These are phyloP conservation scores for Cytospora piceicola DNA, from an alignment of 2,329 filamentous ascomycete genomes.

Conservation along the genomic window DNA sequence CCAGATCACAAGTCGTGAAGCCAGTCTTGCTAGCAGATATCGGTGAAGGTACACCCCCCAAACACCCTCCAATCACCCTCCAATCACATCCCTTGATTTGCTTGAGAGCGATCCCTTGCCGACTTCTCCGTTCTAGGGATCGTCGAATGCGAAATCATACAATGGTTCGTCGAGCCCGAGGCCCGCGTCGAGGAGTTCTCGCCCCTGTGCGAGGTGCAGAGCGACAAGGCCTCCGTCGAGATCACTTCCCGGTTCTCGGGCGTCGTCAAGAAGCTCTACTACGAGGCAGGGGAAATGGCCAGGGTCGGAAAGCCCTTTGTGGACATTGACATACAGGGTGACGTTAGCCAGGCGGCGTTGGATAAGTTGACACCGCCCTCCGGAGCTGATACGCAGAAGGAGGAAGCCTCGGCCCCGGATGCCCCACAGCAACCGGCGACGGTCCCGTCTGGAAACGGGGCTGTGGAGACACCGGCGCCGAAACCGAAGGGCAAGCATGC, in stretches of 20 bases:
- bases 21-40: slow-evolving; percentile 84
- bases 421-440: slow-evolving; percentile 33
- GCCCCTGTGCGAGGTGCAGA: slow-evolving; percentile 96
- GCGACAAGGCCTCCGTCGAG: slow-evolving; percentile 88
- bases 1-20: slow-evolving; percentile 64
- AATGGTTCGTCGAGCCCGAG: slow-evolving; percentile 98
- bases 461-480: slow-evolving; percentile 29
- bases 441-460: slow-evolving; percentile 15
- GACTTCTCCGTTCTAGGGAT: slow-evolving; percentile 67
- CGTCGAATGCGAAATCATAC: slow-evolving; percentile 97
- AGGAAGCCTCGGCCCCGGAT: slow-evolving; percentile 33
- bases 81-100: not conserved
- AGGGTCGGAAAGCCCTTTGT: slow-evolving; percentile 93
- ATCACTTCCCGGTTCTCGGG: slow-evolving; percentile 96
- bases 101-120: not conserved
- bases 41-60: slow-evolving; percentile 68
- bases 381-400: slow-evolving; percentile 29
- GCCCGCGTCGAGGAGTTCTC: slow-evolving; percentile 97
- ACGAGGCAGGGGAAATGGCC: slow-evolving; percentile 94
- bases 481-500: slow-evolving; percentile 65
- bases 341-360: slow-evolving; percentile 66
- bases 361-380: slow-evolving; percentile 43
- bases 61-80: too few relatives aligned
- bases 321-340: slow-evolving; percentile 90
- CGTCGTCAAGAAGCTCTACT: slow-evolving; percentile 94